Conservation (phyloP, 345 rosid species). For the Populus nigra region DNA sequence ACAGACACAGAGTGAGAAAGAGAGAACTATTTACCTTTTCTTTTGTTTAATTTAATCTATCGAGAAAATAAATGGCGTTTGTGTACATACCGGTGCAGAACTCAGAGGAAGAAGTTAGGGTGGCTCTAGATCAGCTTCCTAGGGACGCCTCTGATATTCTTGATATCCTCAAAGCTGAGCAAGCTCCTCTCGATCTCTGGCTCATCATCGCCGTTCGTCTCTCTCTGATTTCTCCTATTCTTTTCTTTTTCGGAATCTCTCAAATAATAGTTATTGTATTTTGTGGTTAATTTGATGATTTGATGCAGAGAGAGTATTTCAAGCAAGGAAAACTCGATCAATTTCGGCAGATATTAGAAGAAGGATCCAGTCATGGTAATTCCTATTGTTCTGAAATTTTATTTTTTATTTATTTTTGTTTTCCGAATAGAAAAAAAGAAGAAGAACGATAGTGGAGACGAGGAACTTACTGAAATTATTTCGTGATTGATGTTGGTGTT, state of each 20-base stretch:
- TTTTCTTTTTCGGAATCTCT: not conserved
- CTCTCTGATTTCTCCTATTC: not conserved
- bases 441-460: too few species aligned
- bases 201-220: slow-evolving; percentile 83
- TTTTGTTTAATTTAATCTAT: too few species aligned
- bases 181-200: slow-evolving; percentile 99
- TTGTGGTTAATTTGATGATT: not conserved
- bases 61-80: slow-evolving; percentile 51
- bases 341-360: slow-evolving; percentile 90
- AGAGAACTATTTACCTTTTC: too few species aligned
- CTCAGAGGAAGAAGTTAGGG: slow-evolving; percentile 98
- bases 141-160: slow-evolving; percentile 95
- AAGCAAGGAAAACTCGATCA: slow-evolving; percentile 92
- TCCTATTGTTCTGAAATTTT: not conserved
- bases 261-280: not conserved
- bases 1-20: too few species aligned
- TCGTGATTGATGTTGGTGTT: not conserved
- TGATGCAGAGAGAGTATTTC: slow-evolving; percentile 85
- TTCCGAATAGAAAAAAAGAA: too few species aligned
- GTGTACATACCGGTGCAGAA: slow-evolving; percentile 97
- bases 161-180: slow-evolving; percentile 98
- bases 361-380: slow-evolving; percentile 92
- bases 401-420: not conserved
- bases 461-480: not conserved
- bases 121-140: slow-evolving; percentile 93